These are phyloP conservation scores for Apiospora marii DNA, from an alignment of 2,329 filamentous ascomycete species.

Conservation along the genomic window DNA sequence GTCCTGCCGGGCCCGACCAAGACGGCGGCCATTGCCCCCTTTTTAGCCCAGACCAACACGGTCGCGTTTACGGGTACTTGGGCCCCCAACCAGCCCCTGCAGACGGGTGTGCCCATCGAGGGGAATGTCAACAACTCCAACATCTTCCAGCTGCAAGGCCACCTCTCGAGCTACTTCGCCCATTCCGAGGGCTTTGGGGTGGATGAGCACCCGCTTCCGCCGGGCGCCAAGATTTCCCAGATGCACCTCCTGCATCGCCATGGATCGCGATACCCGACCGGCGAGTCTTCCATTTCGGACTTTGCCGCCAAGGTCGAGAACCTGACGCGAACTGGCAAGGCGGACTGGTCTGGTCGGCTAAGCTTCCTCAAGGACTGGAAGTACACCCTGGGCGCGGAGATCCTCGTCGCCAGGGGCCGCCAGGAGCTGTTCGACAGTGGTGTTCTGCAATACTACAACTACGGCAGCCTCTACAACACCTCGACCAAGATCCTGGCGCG, in stretches of 20 bases:
- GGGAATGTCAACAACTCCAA: conserved; percentile 65
- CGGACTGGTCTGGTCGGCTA: conserved; percentile 64
- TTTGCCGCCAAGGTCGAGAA: conserved; percentile 64
- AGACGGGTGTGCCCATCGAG: conserved; percentile 73
- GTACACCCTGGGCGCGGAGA: conserved; percentile 74
- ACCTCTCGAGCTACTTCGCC: conserved; percentile 74
- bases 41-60: conserved; percentile 74
- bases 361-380: conserved; percentile 73
- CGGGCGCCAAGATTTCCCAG: conserved; percentile 69
- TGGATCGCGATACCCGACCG: conserved; percentile 76
- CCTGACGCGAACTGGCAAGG: conserved; percentile 43
- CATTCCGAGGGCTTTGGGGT: conserved; percentile 75
- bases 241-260: conserved; percentile 72
- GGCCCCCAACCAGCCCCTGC: conserved; percentile 73
- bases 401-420: conserved; percentile 75
- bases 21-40: conserved; percentile 70
- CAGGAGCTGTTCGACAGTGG: conserved; percentile 77
- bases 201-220: conserved; percentile 72
- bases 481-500: conserved; percentile 76
- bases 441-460: conserved; percentile 76
- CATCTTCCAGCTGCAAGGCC: conserved; percentile 68
- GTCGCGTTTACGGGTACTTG: conserved; percentile 67
- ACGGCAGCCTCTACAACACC: conserved; percentile 74
- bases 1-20: conserved; percentile 71
- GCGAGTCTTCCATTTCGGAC: conserved; percentile 59